Conservation (phyloP, 2,329 filamentous ascomycete species). For the Fusarium sarcochroum region DNA sequence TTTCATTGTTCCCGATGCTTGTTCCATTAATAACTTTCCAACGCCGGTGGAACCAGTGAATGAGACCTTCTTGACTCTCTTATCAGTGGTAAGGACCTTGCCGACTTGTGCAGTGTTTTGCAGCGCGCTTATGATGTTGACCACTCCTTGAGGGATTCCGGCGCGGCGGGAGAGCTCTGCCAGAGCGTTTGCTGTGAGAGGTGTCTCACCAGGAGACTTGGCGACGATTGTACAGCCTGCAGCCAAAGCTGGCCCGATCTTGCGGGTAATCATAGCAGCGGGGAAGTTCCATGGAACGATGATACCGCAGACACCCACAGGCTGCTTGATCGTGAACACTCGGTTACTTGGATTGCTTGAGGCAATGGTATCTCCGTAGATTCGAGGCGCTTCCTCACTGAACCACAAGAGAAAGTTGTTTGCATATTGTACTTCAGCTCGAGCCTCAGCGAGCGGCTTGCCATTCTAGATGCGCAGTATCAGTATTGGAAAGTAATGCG, state of each 20-base stretch:
- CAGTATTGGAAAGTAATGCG: no score
- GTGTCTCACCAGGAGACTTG: conserved; percentile 93
- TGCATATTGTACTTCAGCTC: conserved; percentile 79
- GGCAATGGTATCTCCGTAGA: conserved; percentile 82
- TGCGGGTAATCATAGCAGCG: conserved; percentile 80
- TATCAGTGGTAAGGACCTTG: conserved; percentile 77
- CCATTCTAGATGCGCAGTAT: conserved; percentile 68
- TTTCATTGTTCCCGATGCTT: conserved; percentile 88
- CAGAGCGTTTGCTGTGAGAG: conserved; percentile 88
- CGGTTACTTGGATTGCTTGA: conserved; percentile 76
- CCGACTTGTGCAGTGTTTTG: conserved; percentile 87
- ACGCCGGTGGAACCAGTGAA: conserved; percentile 87
- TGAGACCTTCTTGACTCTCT: conserved; percentile 87
- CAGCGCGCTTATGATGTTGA: conserved; percentile 87
- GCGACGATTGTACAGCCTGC: conserved; percentile 96
- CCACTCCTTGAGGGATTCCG: conserved; percentile 89
- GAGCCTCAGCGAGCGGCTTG: conserved; percentile 83
- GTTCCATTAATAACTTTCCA: conserved; percentile 87
- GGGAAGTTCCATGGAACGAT: conserved; percentile 95
- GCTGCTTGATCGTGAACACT: conserved; percentile 84
- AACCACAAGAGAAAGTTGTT: conserved; percentile 87
- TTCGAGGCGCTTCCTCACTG: conserved; percentile 80
- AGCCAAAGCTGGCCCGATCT: conserved; percentile 83
- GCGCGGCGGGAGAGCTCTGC: conserved; percentile 89
- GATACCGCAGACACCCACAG: conserved; percentile 85